phyloP scores from a whole-genome alignment of 352 stramenopile genomes.

The Plasmopara muralis region DNA sequence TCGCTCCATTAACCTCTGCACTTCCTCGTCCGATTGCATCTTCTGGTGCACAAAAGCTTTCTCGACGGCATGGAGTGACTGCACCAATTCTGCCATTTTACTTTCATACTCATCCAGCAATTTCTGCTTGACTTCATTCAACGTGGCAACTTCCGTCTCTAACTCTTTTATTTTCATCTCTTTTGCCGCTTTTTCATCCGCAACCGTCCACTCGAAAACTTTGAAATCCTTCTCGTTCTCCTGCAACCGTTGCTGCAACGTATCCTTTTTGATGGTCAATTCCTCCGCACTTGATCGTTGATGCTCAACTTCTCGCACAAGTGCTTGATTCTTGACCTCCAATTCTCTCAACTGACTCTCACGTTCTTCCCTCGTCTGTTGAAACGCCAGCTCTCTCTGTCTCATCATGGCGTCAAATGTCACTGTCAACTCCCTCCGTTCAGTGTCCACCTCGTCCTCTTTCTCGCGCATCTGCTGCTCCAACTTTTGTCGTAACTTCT shows the following conservation, averaged over 20 bases:
- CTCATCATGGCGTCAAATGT: slow-evolving; percentile 78
- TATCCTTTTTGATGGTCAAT: slow-evolving; percentile 60
- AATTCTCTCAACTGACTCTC: slow-evolving; percentile 42
- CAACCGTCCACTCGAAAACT: slow-evolving; percentile 57
- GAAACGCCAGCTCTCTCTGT: slow-evolving; percentile 55
- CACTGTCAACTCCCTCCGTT: slow-evolving; percentile 63
- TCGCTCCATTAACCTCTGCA: slow-evolving; percentile 37
- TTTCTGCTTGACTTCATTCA: slow-evolving; percentile 70
- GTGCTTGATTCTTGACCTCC: slow-evolving; percentile 50
- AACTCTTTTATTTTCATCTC: slow-evolving; percentile 61
- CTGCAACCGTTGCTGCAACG: slow-evolving; percentile 45
- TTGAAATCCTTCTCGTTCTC: slow-evolving; percentile 68
- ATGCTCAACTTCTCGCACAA: slow-evolving; percentile 36
- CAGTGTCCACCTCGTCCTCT: slow-evolving; percentile 68
- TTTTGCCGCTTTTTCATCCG: slow-evolving; percentile 48
- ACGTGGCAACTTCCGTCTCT: slow-evolving; percentile 40
- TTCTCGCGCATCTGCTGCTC: slow-evolving; percentile 63
- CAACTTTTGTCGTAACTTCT: slow-evolving; percentile 37
- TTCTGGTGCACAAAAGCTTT: slow-evolving; percentile 83
- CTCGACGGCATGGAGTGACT: slow-evolving; percentile 76
- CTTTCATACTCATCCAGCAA: slow-evolving; percentile 80
- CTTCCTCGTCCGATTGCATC: slow-evolving; percentile 61
- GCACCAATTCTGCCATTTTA: slow-evolving; percentile 79
- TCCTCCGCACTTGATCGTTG: slow-evolving; percentile 40
- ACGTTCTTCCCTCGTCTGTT: slow-evolving; percentile 35